These are phyloP conservation scores for Ceriops zippeliana DNA, from an alignment of 345 rosid species.

Conservation along the genomic window DNA sequence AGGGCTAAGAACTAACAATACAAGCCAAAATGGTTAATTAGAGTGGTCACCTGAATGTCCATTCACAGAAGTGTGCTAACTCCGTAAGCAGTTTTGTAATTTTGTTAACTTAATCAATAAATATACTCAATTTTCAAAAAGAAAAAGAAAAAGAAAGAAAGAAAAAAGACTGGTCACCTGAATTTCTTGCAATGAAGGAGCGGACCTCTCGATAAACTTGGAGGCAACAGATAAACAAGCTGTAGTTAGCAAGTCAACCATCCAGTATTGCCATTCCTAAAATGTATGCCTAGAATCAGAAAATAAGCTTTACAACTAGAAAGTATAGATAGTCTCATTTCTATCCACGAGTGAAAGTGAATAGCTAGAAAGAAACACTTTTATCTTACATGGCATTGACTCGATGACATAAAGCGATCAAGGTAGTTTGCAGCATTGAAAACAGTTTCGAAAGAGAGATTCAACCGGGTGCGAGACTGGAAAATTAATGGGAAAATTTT, in stretches of 20 bases:
- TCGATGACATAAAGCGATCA: slow-evolving; percentile 51
- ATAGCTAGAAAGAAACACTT: neutral
- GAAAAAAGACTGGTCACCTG: slow-evolving; percentile 36
- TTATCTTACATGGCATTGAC: slow-evolving; percentile 44
- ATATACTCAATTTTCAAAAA: too few relatives aligned
- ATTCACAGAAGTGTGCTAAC: too few relatives aligned
- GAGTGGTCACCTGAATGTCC: slow-evolving; percentile 43
- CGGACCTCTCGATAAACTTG: slow-evolving; percentile 52
- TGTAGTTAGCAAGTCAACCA: slow-evolving; percentile 54
- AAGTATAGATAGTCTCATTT: neutral
- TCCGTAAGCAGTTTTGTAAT: too few relatives aligned
- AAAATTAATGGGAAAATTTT: slow-evolving; percentile 8
- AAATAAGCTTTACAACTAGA: too few relatives aligned
- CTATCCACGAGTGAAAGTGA: neutral
- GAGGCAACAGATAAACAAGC: slow-evolving; percentile 68
- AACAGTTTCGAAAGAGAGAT: slow-evolving; percentile 37
- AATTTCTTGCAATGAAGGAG: slow-evolving; percentile 48
- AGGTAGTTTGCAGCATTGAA: slow-evolving; percentile 58
- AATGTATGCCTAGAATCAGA: neutral
- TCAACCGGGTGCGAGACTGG: slow-evolving; percentile 46
- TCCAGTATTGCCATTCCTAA: slow-evolving; percentile 70
- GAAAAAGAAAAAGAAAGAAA: too few relatives aligned
- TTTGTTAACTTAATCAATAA: too few relatives aligned
- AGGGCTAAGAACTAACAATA: neutral
- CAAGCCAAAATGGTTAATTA: neutral